phyloP scores from a whole-genome alignment of 139 green algal species.

The Chlamydomonas sp. region DNA sequence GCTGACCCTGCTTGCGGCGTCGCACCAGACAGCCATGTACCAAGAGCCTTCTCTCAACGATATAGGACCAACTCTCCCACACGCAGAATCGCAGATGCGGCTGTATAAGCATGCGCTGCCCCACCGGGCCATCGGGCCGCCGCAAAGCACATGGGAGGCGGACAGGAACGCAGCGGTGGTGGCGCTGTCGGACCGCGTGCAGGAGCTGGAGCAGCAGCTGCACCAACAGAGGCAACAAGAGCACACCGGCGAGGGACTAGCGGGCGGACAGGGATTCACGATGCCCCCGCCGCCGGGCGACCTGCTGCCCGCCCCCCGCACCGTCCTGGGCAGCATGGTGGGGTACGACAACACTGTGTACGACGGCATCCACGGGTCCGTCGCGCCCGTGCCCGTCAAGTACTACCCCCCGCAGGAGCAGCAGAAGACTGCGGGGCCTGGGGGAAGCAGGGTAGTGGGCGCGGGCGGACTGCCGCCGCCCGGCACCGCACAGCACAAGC shows the following conservation, averaged over 20 bases:
- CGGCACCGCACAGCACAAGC: background rate
- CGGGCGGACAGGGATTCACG: background rate
- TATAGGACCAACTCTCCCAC: background rate
- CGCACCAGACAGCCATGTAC: background rate
- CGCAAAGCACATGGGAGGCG: constrained; percentile 39
- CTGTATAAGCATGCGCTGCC: constrained; percentile 23
- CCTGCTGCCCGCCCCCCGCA: constrained; percentile 23
- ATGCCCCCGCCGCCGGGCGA: constrained; percentile 6
- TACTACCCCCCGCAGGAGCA: constrained; percentile 29
- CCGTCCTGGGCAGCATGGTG: constrained; percentile 4
- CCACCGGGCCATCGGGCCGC: constrained; percentile 20
- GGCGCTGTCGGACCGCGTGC: constrained; percentile 29
- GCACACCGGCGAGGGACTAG: background rate
- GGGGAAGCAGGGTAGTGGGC: too few relatives aligned
- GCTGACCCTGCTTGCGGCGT: too few relatives aligned
- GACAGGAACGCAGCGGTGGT: constrained; percentile 41
- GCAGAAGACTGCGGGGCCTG: too few relatives aligned
- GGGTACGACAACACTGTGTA: background rate
- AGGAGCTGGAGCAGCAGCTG: constrained; percentile 30
- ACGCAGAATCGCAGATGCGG: constrained; percentile 15
- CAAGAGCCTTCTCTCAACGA: background rate
- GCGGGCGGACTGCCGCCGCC: background rate
- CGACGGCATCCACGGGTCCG: constrained; percentile 13
- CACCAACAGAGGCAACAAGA: background rate
- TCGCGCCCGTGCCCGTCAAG: constrained; percentile 9